These are phyloP conservation scores for Monosporozyma servazzii DNA, from an alignment of 805 yeast genomes.

Conservation along the genomic window DNA sequence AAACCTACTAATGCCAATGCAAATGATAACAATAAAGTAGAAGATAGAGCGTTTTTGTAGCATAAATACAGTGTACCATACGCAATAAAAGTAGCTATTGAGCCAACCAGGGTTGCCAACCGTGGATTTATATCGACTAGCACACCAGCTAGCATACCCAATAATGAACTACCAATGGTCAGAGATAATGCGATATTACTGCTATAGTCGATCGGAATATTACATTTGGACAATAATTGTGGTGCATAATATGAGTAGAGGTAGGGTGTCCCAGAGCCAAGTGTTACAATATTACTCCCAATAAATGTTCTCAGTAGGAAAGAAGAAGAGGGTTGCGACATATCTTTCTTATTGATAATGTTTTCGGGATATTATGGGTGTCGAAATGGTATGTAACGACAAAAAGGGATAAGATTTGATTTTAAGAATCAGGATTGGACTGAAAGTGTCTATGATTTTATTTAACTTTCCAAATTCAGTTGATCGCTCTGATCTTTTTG, in stretches of 20 bases:
- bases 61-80: conserved; percentile 43
- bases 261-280: conserved; percentile 71
- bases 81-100: conserved; percentile 44
- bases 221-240: conserved; percentile 49
- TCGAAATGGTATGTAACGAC: not conserved
- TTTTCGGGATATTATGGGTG: not conserved
- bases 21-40: conserved; percentile 35
- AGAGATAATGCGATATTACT: conserved; percentile 56
- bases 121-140: conserved; percentile 51
- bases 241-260: conserved; percentile 71
- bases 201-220: conserved; percentile 50
- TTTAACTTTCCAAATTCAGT: too few relatives aligned
- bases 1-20: conserved; percentile 51
- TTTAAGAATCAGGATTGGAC: too few relatives aligned
- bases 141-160: conserved; percentile 66
- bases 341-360: too few relatives aligned
- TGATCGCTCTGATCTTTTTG: not conserved
- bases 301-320: conserved; percentile 11
- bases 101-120: conserved; percentile 45
- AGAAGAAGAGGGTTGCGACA: not conserved
- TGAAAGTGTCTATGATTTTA: too few relatives aligned
- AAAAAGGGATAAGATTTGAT: too few relatives aligned
- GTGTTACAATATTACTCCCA: conserved; percentile 39
- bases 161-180: conserved; percentile 55
- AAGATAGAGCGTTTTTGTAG: conserved; percentile 35